Base-by-base conservation (phyloP, 352 stramenopile genomes). In the Saprolegnia parasitica region DNA sequence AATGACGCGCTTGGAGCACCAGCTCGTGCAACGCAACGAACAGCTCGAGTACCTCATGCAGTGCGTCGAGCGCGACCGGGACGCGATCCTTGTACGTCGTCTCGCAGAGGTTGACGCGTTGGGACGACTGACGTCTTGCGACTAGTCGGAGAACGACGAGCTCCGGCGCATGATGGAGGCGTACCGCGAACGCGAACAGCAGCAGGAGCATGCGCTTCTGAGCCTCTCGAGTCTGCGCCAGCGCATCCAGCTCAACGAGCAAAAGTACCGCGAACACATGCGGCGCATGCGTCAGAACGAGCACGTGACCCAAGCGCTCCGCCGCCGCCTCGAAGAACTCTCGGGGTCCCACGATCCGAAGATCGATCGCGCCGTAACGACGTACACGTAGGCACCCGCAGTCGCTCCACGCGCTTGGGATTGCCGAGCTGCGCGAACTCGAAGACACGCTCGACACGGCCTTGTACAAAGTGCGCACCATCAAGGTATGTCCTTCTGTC, bases 31-130 rank as follows among this genome's bases (percentile, higher is more conserved):
- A 74, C 88, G 89, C 68, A 93, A 92, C 60, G 83, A 92, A 63
- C 91, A 95, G 52, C 72, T 95, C 23, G 82, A 95, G 49, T 73
- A 91, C 49, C 76, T 95, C 21, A 78, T 92, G 21, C 85, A 95
- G 56, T 81, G 86, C n/a, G 81, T 95, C 45, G 87, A 95, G 55
- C 85, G 83, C 56, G 87, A 95, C 60, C 87, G 87, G 15, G 85
- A 95, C 45, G 80, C 85, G 4, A 71, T 95, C 29, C 63, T 93
- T 32, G 63, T 70, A 54, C 32, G n/a, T n/a, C n/a, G n/a, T n/a
- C n/a, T n/a, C n/a, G n/a, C n/a, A n/a, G 18, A 47, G 11, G 23
- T 39, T 60, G 52, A 18, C 6, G 21, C n/a, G 16, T 45, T n/a
- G n/a, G n/a, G n/a, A n/a, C n/a, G n/a, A n/a, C 8, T 45, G 6